Base-by-base conservation (phyloP, 345 rosid genomes). In the Rhodomyrtus tomentosa region DNA sequence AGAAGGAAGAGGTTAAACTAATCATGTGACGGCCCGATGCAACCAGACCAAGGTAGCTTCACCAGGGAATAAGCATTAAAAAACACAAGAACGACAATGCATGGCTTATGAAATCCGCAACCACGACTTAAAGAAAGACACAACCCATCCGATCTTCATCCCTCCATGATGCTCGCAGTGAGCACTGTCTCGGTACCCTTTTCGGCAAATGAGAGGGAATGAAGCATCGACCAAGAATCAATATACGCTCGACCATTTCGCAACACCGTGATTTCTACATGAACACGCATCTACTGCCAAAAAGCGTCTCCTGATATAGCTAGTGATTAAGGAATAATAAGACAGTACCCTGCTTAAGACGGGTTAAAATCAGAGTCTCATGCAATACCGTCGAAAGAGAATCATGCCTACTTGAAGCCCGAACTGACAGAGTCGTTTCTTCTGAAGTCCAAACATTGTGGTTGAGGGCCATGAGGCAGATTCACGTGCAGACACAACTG, bases 11-110 rank as follows among this genome's bases (percentile, higher is more conserved):
- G 25, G 40, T 27, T 85, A 86, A 85, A 87, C 84, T 84, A 87
- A 91, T 80, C 58, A 82, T 83, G 89, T 59, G 49, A 90, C 87
- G 88, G 87, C 84, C 95, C 91, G 88, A 90, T 89, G 85, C 85
- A 81, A 87, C 89, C 36, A 90, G 82, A 49, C 87, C 93, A 95
- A 91, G 90, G 96, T 94, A 94, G 89, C 55, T 84, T 85, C 90
- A 90, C 88, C 86, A 87, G 86, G 85, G 85, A 52, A 62, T 38
- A 38, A 73, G 88, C 62, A 83, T 83, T 38, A 7, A 53, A 53
- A 53, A 80, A 36, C 25, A 50, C 82, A 83, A 55, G 83, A 79
- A 88, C 84, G 84, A 88, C 86, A 73, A 84, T 88, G 88, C 81
- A 83, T 51, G 16, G 74, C 74, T 32, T 32, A 62, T 16, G 22